phyloP scores from a whole-genome alignment of 768 basidiomycete genomes.

The Russula sp. region DNA sequence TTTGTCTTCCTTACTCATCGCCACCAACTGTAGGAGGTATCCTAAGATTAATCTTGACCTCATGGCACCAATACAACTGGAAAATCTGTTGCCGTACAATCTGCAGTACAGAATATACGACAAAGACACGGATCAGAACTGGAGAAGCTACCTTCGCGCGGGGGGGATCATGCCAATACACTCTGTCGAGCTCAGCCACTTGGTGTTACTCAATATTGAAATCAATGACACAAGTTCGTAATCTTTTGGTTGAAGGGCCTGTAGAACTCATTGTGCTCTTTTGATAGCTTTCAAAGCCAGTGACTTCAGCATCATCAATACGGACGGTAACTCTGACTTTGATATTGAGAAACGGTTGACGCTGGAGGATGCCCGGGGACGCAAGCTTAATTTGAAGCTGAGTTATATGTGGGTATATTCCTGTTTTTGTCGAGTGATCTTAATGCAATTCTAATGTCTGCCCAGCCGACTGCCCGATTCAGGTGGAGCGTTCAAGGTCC shows the following conservation, averaged over 20 bases:
- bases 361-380: slow-evolving; percentile 67
- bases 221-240: slow-evolving; percentile 83
- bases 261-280: neutral
- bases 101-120: slow-evolving; percentile 96
- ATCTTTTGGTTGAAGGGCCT: neutral
- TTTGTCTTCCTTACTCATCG: slow-evolving; percentile 1
- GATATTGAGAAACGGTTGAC: slow-evolving; percentile 71
- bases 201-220: slow-evolving; percentile 85
- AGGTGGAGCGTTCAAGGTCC: slow-evolving; percentile 94
- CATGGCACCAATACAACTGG: slow-evolving; percentile 90
- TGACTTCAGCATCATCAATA: slow-evolving; percentile 97
- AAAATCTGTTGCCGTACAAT: slow-evolving; percentile 93
- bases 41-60: slow-evolving; percentile 84
- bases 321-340: slow-evolving; percentile 86
- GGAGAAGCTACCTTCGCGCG: slow-evolving; percentile 87
- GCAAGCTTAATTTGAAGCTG: slow-evolving; percentile 77
- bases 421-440: neutral
- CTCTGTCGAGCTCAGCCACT: slow-evolving; percentile 86
- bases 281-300: slow-evolving; percentile 80
- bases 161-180: slow-evolving; percentile 97
- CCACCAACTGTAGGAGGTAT: slow-evolving; percentile 54
- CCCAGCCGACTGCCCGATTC: slow-evolving; percentile 76
- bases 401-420: slow-evolving; percentile 75
- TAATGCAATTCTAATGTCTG: neutral
- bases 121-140: slow-evolving; percentile 91